Evolutionary conservation across 176 grass and related monocot species (phyloP).

Genomic region (Avena atlantica): DNA sequence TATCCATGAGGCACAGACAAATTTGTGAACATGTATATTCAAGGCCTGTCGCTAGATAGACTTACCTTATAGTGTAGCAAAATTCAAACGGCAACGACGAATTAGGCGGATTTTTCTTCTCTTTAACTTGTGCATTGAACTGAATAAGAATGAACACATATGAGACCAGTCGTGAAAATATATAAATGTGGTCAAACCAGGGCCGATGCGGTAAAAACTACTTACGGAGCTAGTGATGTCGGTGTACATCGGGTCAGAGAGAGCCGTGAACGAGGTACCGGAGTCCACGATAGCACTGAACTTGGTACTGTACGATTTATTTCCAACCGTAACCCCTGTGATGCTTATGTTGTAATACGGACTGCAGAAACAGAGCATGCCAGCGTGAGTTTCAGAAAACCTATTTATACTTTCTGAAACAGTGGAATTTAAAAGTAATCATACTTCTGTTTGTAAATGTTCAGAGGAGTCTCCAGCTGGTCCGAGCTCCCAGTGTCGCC

Average conservation of each 20-base stretch:
- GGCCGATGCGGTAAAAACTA: conserved; percentile 23
- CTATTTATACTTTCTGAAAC: neutral
- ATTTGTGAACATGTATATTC: neutral
- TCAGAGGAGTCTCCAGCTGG: conserved; percentile 80
- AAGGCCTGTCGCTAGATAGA: conserved; percentile 4
- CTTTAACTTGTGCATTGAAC: conserved; percentile 74
- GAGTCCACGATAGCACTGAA: conserved; percentile 85
- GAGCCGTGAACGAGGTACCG: conserved; percentile 84
- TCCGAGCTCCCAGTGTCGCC: conserved; percentile 87
- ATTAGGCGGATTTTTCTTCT: conserved; percentile 13
- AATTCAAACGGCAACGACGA: conserved; percentile 72
- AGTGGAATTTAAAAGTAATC: neutral
- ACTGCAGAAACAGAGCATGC: conserved; percentile 45
- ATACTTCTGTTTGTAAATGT: conserved; percentile 63
- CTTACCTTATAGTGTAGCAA: conserved; percentile 78
- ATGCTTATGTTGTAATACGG: conserved; percentile 83
- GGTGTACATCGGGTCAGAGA: conserved; percentile 82
- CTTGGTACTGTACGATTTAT: conserved; percentile 35
- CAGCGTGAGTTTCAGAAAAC: neutral
- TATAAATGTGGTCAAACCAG: neutral
- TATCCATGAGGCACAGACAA: conserved; percentile 27
- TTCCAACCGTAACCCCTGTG: conserved; percentile 53
- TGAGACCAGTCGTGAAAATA: conserved; percentile 9
- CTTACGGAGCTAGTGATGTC: conserved; percentile 73
- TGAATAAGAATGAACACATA: conserved; percentile 42